Evolutionary conservation across 768 basidiomycete species (phyloP), one percentile per base, ranked within the genome.

Genomic region (Amanita polypyramis): DNA sequence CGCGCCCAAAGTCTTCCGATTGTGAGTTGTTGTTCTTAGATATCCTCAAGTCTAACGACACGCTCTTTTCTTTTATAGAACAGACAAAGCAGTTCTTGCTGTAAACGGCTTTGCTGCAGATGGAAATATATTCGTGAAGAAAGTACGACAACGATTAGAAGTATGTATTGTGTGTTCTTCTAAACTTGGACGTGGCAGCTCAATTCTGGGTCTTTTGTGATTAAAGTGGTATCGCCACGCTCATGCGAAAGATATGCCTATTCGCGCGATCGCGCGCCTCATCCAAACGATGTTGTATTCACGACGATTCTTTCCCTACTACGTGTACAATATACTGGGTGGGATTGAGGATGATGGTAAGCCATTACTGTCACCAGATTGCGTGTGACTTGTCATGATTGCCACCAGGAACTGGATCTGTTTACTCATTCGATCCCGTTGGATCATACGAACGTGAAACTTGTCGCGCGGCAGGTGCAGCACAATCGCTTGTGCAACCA

Each of bases 381-480:
- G 21, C 5, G 27, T 19, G 51, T 53, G 50, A 47, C 48, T 52
- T n/a, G n/a, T n/a, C n/a, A n/a, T 49, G 49, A 49, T 54, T 54
- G 33, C 53, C 29, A 40, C 10, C 61, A 95, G 92, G 94, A 9
- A 80, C 89, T 32, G 96, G 96, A 45, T 91, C 95, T 8, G 94
- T 99, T 25, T 99, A 99, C 74, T 97, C 95, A n/a, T 99, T 96
- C 65, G 96, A 99, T 67, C 96, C 96, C 33, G 92, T 98, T 27
- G 96, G 96, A 21, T 93, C 89, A 41, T 99, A 99, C 65, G 94
- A 98, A 67, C 86, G 96, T 51, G 93, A 96, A 69, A 79, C 88
- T 27, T 98, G 94, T 69, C 84, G 96, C 53, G 94, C 94, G 33
- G 93, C 94, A 41, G 96, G 96, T 43, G 86, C 94, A 12, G 95